These are phyloP conservation scores for Microdochium trichocladiopsis DNA, from an alignment of 2,329 filamentous ascomycete genomes.

Conservation along the genomic window DNA sequence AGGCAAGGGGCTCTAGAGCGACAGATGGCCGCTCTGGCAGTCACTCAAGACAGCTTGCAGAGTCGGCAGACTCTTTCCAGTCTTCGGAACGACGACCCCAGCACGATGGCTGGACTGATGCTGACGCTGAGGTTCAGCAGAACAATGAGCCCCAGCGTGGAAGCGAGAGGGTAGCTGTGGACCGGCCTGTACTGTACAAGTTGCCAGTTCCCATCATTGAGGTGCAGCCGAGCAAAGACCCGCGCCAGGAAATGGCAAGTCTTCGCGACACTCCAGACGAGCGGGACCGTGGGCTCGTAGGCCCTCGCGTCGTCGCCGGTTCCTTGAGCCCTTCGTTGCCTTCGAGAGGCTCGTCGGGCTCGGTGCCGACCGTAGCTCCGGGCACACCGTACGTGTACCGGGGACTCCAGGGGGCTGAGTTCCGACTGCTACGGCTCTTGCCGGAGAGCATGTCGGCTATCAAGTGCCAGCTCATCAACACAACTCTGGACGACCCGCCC, in stretches of 20 bases:
- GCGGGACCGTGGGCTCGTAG: too few relatives aligned
- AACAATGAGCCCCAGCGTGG: background rate
- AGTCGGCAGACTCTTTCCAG: too few relatives aligned
- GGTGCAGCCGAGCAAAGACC: background rate
- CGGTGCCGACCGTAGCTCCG: background rate
- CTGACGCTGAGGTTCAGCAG: background rate
- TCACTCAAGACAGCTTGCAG: too few relatives aligned
- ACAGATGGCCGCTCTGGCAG: too few relatives aligned
- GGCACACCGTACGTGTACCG: background rate
- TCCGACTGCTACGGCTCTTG: conserved; percentile 8
- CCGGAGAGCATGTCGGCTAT: conserved; percentile 7
- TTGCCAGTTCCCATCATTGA: background rate
- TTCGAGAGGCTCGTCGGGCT: background rate
- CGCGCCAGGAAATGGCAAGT: background rate
- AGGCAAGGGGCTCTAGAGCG: too few relatives aligned
- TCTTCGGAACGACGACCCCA: background rate
- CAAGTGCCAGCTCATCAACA: conserved; percentile 7
- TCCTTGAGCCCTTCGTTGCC: background rate
- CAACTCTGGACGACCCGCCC: conserved; percentile 7
- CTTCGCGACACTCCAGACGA: too few relatives aligned
- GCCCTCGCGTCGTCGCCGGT: background rate
- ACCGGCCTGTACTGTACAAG: background rate
- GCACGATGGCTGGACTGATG: background rate
- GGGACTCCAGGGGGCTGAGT: conserved; percentile 1
- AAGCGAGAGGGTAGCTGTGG: background rate